These are phyloP conservation scores for Aquilaria yunnanensis DNA, from an alignment of 345 rosid genomes.

Conservation along the genomic window DNA sequence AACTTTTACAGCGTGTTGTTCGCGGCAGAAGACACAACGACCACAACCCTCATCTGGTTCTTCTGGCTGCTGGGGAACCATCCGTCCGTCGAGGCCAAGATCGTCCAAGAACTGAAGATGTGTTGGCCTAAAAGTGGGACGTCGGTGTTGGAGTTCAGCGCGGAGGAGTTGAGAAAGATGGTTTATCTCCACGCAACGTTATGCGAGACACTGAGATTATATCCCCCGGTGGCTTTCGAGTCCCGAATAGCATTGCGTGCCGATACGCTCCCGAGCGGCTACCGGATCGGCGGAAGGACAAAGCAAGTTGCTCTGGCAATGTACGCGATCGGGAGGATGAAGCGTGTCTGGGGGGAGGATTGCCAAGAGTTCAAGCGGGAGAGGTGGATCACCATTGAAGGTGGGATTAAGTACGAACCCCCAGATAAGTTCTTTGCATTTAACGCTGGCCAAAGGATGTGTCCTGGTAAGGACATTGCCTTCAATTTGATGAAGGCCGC, in stretches of 20 bases:
- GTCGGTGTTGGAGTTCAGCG: background rate
- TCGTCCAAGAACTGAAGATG: conserved; percentile 4
- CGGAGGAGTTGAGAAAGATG: conserved; percentile 8
- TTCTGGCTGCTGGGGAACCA: conserved; percentile 17
- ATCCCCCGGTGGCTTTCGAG: background rate
- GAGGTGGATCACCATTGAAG: background rate
- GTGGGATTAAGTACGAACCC: conserved; percentile 14
- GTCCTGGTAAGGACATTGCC: conserved; percentile 25
- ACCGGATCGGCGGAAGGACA: background rate
- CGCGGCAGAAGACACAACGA: conserved; percentile 7
- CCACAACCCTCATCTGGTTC: conserved; percentile 16
- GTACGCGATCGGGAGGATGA: conserved; percentile 17
- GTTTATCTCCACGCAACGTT: conserved; percentile 17
- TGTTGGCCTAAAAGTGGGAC: background rate
- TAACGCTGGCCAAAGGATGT: conserved; percentile 27
- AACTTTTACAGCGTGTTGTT: background rate
- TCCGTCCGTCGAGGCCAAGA: conserved; percentile 13
- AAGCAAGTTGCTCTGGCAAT: background rate
- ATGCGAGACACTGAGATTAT: conserved; percentile 11
- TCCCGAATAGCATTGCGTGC: background rate
- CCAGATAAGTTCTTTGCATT: conserved; percentile 25
- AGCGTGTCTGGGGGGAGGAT: conserved; percentile 21
- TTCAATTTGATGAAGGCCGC: conserved; percentile 22
- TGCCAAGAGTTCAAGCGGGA: conserved; percentile 24
- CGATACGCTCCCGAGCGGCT: conserved; percentile 5